Evolutionary conservation across 2,329 filamentous ascomycete genomes (phyloP), one percentile per base, ranked within the genome.

Genomic region (Penicillium hesseltinei): DNA sequence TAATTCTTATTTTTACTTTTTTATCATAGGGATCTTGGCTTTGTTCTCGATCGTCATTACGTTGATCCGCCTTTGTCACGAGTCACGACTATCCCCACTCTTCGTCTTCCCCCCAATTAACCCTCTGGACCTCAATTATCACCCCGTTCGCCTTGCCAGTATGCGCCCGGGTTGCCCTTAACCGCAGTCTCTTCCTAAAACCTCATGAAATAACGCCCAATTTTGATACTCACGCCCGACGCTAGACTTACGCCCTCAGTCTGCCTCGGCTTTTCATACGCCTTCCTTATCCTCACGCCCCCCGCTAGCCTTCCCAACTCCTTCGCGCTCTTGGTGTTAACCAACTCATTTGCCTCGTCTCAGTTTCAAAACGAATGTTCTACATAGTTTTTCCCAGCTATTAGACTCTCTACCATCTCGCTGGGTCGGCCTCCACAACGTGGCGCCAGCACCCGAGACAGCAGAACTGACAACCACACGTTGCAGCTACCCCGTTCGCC

Each of bases 361-460:
- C 9, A n/a, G n/a, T 31, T 46, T 19, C 27, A 42, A 15, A 19
- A 47, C 13, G 27, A 27, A 39, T 36, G 40, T n/a, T n/a, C 21
- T 45, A 10, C 11, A 40, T 8, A 42, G 25, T 35, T 36, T 21
- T 17, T 21, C 38, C 19, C 23, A 27, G 25, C 40, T 47, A 19
- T 48, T 44, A 36, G 38, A 35, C 35, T 47, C 27, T 21, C 35
- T 46, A 35, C 38, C 54, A 35, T 35, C 23, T 53, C 44, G 36
- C 45, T 51, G 53, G 55, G 50, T 52, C 45, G 45, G 56, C 53
- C 54, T 63, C 55, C 55, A 56, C 57, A 52, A 21, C 19, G 54
- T 56, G 53, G 47, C 47, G 52, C 58, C 23, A 52, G 53, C 55
- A 56, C 56, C 46, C 47, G 47, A 54, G 53, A 58, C 38, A 58